Percentiles rank a stretch among this genome's conserved stretches.
Evolutionary conservation across 768 basidiomycete species (phyloP).

Genomic region (Mycena indigotica): DNA sequence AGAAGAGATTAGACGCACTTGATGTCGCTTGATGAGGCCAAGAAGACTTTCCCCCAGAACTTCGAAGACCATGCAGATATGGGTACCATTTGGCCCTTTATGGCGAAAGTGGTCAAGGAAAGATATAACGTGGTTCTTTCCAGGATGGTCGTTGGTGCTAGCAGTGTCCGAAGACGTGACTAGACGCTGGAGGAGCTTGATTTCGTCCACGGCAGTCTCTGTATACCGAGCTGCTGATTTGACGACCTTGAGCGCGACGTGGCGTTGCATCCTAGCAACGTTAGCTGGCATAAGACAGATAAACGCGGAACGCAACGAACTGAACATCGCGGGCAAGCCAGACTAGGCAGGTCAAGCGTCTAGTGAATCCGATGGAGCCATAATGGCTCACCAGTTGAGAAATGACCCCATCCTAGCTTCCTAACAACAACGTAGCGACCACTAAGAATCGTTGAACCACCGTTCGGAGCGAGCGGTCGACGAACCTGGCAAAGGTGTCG

Average conservation of each 20-base stretch:
- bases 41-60: constrained; percentile 97
- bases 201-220: constrained; percentile 97
- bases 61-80: constrained; percentile 99
- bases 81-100: constrained; percentile 93
- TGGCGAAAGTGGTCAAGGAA: constrained; percentile 98
- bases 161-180: constrained; percentile 61
- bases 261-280: constrained; percentile 49
- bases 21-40: constrained; percentile 95
- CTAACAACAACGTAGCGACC: constrained; percentile 51
- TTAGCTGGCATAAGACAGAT: constrained; percentile 41
- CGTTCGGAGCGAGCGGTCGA: too few species aligned
- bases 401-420: constrained; percentile 57
- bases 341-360: too few species aligned
- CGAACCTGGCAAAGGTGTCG: constrained; percentile 19
- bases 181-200: constrained; percentile 94
- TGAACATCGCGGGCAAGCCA: constrained; percentile 45
- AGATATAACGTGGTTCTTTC: constrained; percentile 93
- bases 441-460: too few species aligned
- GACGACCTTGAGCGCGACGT: constrained; percentile 49
- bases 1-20: constrained; percentile 32
- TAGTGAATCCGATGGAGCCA: too few species aligned
- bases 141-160: constrained; percentile 61
- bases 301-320: constrained; percentile 24
- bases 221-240: constrained; percentile 98
- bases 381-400: too few species aligned